Base-by-base conservation (phyloP, 1,284 basidiomycete genomes). In the Ustilago tritici region DNA sequence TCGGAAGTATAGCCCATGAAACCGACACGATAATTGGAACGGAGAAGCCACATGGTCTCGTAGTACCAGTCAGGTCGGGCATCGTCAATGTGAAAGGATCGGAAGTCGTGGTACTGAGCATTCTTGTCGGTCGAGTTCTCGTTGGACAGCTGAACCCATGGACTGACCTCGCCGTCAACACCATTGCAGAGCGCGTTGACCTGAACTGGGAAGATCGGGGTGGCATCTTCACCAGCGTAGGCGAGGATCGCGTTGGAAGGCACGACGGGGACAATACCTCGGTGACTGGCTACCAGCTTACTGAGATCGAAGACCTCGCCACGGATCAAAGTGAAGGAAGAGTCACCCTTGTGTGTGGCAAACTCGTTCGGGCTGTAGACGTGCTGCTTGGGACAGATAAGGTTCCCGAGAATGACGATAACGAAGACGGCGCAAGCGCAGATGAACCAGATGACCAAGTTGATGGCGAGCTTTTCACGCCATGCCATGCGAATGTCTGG, bases 21-120 rank as follows among this genome's bases (percentile, higher is more conserved):
- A 0, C 96, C 95, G 55, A 92, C 90, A 59, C 95, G 92, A 81
- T 91, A 92, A 67, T 91, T 92, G 89, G 92, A 95, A 6, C 95
- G 92, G 91, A 99, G 78, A 69, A 86, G 86, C 78, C 87, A 87
- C 87, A 88, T 88, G 76, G 89, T 90, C 88, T 99, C 93, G 79
- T 93, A 95, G 87, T 99, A 99, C 97, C 96, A 99, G 86, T 99
- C 96, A 0, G 95, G 95, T 28, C 95, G 91, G 0, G 92, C 92
- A 84, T 99, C 95, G 70, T 92, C 92, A 34, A 92, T 93, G 82
- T 76, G 76, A 80, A 76, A 82, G 43, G 81, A 79, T 47, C 95
- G 92, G 91, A 99, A 99, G 86, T 98, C 95, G 87, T 99, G 96
- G 86, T 99, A 99, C 79, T 91, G 89, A 31, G 87, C 86, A n/a